Percentiles rank a stretch among this genome's conserved stretches.
Evolutionary conservation across 2,329 filamentous ascomycete genomes (phyloP).

Genomic region (Paraphoma chrysanthemicola): DNA sequence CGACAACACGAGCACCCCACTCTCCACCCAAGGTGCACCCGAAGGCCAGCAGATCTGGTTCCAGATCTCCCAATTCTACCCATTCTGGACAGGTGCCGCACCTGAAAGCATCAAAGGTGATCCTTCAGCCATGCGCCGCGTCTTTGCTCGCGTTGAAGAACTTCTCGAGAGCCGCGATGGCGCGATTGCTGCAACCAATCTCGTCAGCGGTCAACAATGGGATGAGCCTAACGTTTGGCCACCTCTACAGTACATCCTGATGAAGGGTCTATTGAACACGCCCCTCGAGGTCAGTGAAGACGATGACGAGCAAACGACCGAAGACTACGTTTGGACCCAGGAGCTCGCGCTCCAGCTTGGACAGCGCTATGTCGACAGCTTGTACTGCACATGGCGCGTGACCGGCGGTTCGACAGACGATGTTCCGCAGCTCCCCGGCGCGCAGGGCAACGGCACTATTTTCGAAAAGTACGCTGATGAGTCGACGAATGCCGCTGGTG

Average conservation of each 20-base stretch:
- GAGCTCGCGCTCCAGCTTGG: conserved; percentile 64
- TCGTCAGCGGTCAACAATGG: conserved; percentile 70
- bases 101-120: conserved; percentile 64
- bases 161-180: conserved; percentile 62
- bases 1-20: conserved; percentile 49
- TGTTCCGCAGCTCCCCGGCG: conserved; percentile 25
- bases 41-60: conserved; percentile 65
- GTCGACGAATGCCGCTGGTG: conserved; percentile 65
- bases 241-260: conserved; percentile 69
- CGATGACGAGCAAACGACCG: conserved; percentile 51
- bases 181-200: conserved; percentile 68
- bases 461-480: conserved; percentile 74
- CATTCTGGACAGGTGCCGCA: conserved; percentile 73
- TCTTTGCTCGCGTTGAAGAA: conserved; percentile 61
- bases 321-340: conserved; percentile 61
- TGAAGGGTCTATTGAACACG: conserved; percentile 67
- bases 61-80: conserved; percentile 67
- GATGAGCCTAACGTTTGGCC: conserved; percentile 76
- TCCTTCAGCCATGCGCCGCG: conserved; percentile 63
- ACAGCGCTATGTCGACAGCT: conserved; percentile 71
- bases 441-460: conserved; percentile 66
- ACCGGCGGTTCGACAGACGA: conserved; percentile 66
- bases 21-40: conserved; percentile 55
- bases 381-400: conserved; percentile 74
- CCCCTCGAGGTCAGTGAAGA: conserved; percentile 62